These are phyloP conservation scores for Urostyla sp. DNA, from an alignment of 73 alveolate genomes.

Conservation along the genomic window DNA sequence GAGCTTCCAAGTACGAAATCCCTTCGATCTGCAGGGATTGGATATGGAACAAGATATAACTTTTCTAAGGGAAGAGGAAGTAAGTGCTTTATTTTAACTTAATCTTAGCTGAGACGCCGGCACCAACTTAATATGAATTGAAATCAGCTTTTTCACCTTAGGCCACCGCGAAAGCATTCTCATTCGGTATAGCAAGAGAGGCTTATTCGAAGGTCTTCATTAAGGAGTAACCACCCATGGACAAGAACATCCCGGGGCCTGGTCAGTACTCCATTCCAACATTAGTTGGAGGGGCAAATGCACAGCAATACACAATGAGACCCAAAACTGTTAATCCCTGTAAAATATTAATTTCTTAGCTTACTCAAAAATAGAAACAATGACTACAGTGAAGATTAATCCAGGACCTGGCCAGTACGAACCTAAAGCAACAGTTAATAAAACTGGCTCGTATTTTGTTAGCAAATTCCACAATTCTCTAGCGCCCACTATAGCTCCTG, in stretches of 20 bases:
- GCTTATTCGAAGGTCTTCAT: slow-evolving; percentile 39
- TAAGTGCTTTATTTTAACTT: not conserved
- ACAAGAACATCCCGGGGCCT: slow-evolving; percentile 49
- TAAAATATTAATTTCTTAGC: not conserved
- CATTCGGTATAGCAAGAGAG: slow-evolving; percentile 52
- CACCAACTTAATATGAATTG: slow-evolving; percentile 1
- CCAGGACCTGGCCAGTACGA: slow-evolving; percentile 89
- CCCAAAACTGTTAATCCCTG: slow-evolving; percentile 12
- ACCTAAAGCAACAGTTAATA: slow-evolving; percentile 71
- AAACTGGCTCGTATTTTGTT: slow-evolving; percentile 67
- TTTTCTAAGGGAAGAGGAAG: slow-evolving; percentile 2
- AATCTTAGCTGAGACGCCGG: slow-evolving; percentile 18
- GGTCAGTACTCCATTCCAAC: slow-evolving; percentile 30
- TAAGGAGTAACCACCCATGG: slow-evolving; percentile 48
- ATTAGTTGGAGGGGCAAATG: slow-evolving; percentile 19
- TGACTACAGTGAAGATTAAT: not conserved
- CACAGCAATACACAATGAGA: slow-evolving; percentile 28
- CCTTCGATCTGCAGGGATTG: slow-evolving; percentile 33
- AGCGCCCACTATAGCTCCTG: slow-evolving; percentile 71
- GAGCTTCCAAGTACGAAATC: slow-evolving; percentile 37
- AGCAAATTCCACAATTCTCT: slow-evolving; percentile 69
- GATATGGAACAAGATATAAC: slow-evolving; percentile 43
- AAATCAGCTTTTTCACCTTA: not conserved
- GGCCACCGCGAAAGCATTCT: slow-evolving; percentile 23
- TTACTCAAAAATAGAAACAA: not conserved